These are phyloP conservation scores for Iris macrosiphon DNA, from an alignment of 106 monocot species.

Conservation along the genomic window DNA sequence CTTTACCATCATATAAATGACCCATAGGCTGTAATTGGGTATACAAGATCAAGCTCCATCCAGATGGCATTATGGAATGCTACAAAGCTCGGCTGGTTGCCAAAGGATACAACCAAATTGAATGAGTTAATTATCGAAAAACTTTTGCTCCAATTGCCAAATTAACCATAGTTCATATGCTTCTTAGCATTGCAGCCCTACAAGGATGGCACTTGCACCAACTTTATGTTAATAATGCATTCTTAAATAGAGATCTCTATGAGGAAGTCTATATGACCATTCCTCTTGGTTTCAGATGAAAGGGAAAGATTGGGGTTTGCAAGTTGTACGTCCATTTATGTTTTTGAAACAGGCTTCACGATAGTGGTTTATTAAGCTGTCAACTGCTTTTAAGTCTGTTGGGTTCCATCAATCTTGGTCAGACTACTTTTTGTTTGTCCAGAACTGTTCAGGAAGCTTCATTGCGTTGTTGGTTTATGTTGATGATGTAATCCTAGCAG, in stretches of 20 bases:
- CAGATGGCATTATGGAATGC: neutral
- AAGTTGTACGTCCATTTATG: neutral
- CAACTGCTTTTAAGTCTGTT: neutral
- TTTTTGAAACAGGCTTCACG: neutral
- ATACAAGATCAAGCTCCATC: constrained; percentile 2
- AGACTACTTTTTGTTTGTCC: neutral
- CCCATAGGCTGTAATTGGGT: constrained; percentile 1
- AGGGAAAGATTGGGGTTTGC: neutral
- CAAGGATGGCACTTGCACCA: too few relatives aligned
- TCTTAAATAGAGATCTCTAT: too few relatives aligned
- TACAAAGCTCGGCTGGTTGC: constrained; percentile 7
- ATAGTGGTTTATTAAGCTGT: neutral
- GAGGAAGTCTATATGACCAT: neutral
- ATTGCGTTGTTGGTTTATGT: too few relatives aligned
- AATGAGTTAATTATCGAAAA: neutral
- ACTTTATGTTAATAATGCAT: too few relatives aligned
- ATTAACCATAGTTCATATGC: too few relatives aligned
- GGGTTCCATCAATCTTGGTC: neutral
- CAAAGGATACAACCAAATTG: constrained; percentile 4
- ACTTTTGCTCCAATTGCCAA: too few relatives aligned
- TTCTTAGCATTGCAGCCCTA: too few relatives aligned
- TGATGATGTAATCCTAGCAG: too few relatives aligned
- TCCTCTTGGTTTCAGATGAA: neutral
- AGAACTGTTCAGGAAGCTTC: neutral
- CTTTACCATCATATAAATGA: neutral